Evolutionary conservation across 345 rosid species (phyloP), one percentile per base, ranked within the genome.

Genomic region (Salix dunnii): DNA sequence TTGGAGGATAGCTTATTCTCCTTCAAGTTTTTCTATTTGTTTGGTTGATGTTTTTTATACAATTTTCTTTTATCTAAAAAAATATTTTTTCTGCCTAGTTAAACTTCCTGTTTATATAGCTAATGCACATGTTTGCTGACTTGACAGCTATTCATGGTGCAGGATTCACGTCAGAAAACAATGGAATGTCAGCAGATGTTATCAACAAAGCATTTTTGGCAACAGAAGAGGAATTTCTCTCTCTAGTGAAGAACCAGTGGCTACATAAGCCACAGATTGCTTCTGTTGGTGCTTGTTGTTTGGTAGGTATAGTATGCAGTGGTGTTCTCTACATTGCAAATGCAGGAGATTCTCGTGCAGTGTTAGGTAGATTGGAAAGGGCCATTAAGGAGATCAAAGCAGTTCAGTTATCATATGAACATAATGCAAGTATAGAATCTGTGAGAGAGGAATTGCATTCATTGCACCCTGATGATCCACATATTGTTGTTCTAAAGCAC

Each of bases 381-480:
- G 78, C 67, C 20, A 58, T 58, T 55, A 92, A 90, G 84, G 97
- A 84, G 80, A 82, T 88, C 74, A 92, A 88, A 70, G 98, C 99
- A 76, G 78, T 96, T 84, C 98, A 94, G 79, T 74, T 96, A 70
- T 94, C 99, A 1, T 76, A 79, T 11, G 99, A 96, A 89, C 97
- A 96, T 81, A 96, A 94, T 74, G 98, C 97, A 49, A 89, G 96
- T 74, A 20, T 86, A 0, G 97, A 91, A 76, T 90, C 95, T 30
- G 98, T 96, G 86, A 89, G 99, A 85, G 94, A 96, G 64, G 99
- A 96, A 83, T 67, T 96, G 84, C 92, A 75, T 43, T 76, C 84
- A 53, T 82, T 91, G 89, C 98, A 96, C 86, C 99, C 99, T n/a
- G 73, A 96, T 83, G 98, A 96, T 86, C 96, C 99, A 38, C 90